phyloP scores from a whole-genome alignment of 352 stramenopile species.

The Plasmopara muralis region DNA sequence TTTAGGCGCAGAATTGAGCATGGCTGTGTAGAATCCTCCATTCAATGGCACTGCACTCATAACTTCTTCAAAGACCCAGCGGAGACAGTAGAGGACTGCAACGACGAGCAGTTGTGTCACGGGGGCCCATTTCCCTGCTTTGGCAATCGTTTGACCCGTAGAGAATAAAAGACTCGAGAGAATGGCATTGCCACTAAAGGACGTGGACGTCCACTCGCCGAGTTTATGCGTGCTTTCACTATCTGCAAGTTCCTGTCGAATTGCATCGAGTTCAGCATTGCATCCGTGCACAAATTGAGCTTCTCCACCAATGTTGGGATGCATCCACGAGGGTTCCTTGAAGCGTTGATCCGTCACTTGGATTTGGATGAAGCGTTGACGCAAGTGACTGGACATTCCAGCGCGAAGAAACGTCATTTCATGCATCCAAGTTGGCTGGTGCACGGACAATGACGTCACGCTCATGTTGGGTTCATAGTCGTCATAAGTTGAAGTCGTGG shows the following conservation, averaged over 20 bases:
- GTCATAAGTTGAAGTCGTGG: slow-evolving; percentile 1
- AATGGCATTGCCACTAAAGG: slow-evolving; percentile 90
- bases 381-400: slow-evolving; percentile 40
- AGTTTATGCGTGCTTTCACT: slow-evolving; percentile 33
- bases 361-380: slow-evolving; percentile 56
- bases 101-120: slow-evolving; percentile 74
- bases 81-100: slow-evolving; percentile 48
- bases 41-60: slow-evolving; percentile 87
- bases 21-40: slow-evolving; percentile 87
- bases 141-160: slow-evolving; percentile 35
- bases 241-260: slow-evolving; percentile 22
- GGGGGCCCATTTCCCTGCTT: slow-evolving; percentile 72
- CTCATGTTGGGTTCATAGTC: slow-evolving; percentile 10
- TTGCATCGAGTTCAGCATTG: slow-evolving; percentile 25
- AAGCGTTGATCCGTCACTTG: slow-evolving; percentile 51
- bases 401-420: slow-evolving; percentile 32
- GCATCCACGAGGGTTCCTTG: slow-evolving; percentile 61
- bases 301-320: slow-evolving; percentile 57
- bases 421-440: slow-evolving; percentile 11
- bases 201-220: slow-evolving; percentile 71
- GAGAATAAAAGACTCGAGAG: slow-evolving; percentile 80
- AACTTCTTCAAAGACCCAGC: slow-evolving; percentile 86
- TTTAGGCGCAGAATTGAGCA: slow-evolving; percentile 88
- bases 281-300: slow-evolving; percentile 33
- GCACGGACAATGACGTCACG: slow-evolving; percentile 13